These are phyloP conservation scores for Cairneyella variabilis DNA, from an alignment of 495 filamentous ascomycete genomes.

Conservation along the genomic window DNA sequence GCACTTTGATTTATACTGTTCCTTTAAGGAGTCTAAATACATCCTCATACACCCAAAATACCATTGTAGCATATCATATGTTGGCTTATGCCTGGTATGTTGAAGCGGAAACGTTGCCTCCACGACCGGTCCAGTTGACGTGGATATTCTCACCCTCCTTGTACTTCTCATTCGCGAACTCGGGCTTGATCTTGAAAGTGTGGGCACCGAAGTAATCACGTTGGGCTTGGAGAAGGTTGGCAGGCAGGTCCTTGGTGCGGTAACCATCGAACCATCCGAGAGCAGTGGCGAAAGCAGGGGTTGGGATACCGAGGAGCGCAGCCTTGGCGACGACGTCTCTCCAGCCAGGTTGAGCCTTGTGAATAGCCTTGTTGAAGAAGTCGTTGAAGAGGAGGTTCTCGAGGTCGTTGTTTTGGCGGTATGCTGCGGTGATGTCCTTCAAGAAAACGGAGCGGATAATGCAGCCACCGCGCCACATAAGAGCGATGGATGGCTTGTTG, in stretches of 20 bases:
- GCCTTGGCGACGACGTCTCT: conserved; percentile 89
- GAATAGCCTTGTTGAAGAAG: conserved; percentile 99
- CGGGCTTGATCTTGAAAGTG: conserved; percentile 97
- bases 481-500: conserved; percentile 98
- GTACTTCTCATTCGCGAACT: conserved; percentile 78
- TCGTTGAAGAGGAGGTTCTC: conserved; percentile 98
- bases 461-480: conserved; percentile 99
- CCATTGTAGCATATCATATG: too few relatives aligned
- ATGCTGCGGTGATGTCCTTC: conserved; percentile 97
- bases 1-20: too few relatives aligned
- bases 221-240: conserved; percentile 97
- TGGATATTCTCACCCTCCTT: conserved; percentile 87
- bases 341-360: conserved; percentile 94
- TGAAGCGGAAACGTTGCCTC: conserved; percentile 93
- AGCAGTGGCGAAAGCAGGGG: conserved; percentile 92
- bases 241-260: conserved; percentile 89
- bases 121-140: conserved; percentile 99
- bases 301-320: conserved; percentile 89
- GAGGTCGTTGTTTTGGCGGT: conserved; percentile 89
- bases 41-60: too few relatives aligned
- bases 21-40: too few relatives aligned
- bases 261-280: conserved; percentile 98
- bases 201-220: conserved; percentile 99
- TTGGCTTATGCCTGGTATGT: conserved; percentile 98
- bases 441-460: conserved; percentile 99